A percentile compares a stretch with the other conserved stretches of the same genome.
These are phyloP conservation scores for Termitomyces sp. DNA, from an alignment of 768 basidiomycete species.

Conservation along the genomic window DNA sequence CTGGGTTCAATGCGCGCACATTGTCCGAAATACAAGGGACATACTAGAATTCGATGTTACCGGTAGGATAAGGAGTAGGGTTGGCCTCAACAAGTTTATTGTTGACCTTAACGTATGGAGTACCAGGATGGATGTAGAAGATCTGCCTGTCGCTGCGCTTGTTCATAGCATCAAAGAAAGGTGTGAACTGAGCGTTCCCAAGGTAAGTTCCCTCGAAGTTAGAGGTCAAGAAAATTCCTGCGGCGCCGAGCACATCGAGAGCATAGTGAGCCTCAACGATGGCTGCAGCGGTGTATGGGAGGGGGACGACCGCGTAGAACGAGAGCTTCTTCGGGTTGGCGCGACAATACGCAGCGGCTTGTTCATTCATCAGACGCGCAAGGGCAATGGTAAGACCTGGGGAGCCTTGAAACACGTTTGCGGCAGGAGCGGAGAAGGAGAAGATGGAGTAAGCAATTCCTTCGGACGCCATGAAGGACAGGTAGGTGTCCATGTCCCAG, in stretches of 20 bases:
- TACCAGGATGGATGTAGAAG: slow-evolving; percentile 28
- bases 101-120: slow-evolving; percentile 25
- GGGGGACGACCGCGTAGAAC: slow-evolving; percentile 32
- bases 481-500: slow-evolving; percentile 25
- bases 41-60: slow-evolving; percentile 33
- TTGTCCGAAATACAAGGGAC: background rate
- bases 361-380: slow-evolving; percentile 33
- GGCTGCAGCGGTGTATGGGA: slow-evolving; percentile 30
- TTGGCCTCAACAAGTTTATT: slow-evolving; percentile 28
- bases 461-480: slow-evolving; percentile 29
- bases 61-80: slow-evolving; percentile 29
- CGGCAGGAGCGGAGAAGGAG: slow-evolving; percentile 29
- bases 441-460: slow-evolving; percentile 27
- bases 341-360: slow-evolving; percentile 29
- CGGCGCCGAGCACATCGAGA: slow-evolving; percentile 28
- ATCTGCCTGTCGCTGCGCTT: slow-evolving; percentile 23
- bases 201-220: slow-evolving; percentile 32
- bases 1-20: background rate
- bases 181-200: slow-evolving; percentile 23
- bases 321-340: slow-evolving; percentile 24
- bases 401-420: slow-evolving; percentile 27
- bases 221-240: slow-evolving; percentile 28
- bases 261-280: slow-evolving; percentile 30
- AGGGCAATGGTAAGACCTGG: slow-evolving; percentile 26
- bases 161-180: slow-evolving; percentile 31